A percentile compares a stretch with the other conserved stretches of the same genome.
These are phyloP conservation scores for Xylariaceae sp. DNA, from an alignment of 2,329 filamentous ascomycete species.

Conservation along the genomic window DNA sequence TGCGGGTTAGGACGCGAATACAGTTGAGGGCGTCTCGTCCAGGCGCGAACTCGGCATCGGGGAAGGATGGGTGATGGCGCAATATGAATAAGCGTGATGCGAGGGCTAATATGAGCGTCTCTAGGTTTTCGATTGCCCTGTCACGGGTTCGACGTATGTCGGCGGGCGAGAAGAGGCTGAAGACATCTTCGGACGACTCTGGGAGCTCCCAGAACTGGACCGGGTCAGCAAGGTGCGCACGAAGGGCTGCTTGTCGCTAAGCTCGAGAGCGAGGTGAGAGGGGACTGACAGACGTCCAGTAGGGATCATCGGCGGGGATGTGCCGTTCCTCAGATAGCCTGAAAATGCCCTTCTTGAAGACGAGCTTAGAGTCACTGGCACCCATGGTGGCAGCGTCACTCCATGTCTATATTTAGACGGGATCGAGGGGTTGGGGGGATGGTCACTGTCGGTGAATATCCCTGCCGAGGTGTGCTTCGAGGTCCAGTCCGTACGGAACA, in stretches of 20 bases:
- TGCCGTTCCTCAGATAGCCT: constrained; percentile 84
- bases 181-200: constrained; percentile 92
- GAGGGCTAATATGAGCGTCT: constrained; percentile 78
- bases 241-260: constrained; percentile 1
- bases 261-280: constrained; percentile 4
- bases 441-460: not conserved
- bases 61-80: constrained; percentile 85
- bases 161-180: constrained; percentile 85
- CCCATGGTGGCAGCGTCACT: constrained; percentile 60
- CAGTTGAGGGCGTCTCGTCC: constrained; percentile 89
- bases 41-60: constrained; percentile 75
- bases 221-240: constrained; percentile 19
- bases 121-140: constrained; percentile 76
- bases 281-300: constrained; percentile 79
- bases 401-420: constrained; percentile 23
- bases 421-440: not conserved
- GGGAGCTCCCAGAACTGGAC: constrained; percentile 92
- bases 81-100: constrained; percentile 77
- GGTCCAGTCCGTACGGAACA: not conserved
- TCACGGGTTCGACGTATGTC: constrained; percentile 87
- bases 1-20: constrained; percentile 79
- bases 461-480: not conserved
- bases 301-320: constrained; percentile 81
- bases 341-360: constrained; percentile 98
- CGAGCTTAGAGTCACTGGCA: constrained; percentile 96